phyloP scores from a whole-genome alignment of 2,329 filamentous ascomycete species.

The Colletotrichum sp. region DNA sequence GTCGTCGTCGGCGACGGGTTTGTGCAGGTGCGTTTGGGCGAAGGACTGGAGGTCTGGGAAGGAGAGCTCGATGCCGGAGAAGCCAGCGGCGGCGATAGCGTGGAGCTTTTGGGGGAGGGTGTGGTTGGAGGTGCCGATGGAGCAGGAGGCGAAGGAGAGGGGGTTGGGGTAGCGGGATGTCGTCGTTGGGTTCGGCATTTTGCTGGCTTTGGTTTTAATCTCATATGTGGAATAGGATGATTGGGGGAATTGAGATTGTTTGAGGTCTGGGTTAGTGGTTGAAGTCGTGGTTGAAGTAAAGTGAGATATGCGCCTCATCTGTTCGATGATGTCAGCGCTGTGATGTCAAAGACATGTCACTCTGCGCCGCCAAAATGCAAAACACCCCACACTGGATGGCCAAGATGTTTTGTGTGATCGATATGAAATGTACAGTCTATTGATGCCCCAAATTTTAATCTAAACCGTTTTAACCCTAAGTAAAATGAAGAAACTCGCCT shows the following conservation, averaged over 20 bases:
- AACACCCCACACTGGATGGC: background rate
- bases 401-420: background rate
- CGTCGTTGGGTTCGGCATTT: background rate
- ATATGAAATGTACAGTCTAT: background rate
- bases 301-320: background rate
- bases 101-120: constrained; percentile 64
- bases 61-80: constrained; percentile 73
- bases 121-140: constrained; percentile 46
- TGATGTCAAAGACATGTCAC: constrained; percentile 18
- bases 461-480: background rate
- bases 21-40: constrained; percentile 52
- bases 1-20: constrained; percentile 58
- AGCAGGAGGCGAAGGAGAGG: constrained; percentile 60
- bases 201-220: background rate
- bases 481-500: background rate
- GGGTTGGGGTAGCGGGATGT: constrained; percentile 30
- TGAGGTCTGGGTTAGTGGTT: background rate
- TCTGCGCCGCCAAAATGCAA: background rate
- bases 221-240: too few relatives aligned
- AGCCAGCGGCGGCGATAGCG: constrained; percentile 68
- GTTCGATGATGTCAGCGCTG: constrained; percentile 11
- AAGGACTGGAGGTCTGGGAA: constrained; percentile 75
- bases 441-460: background rate
- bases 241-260: background rate
- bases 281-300: background rate